Conservation (phyloP, 805 yeast species). For the Kurtzmaniella cleridarum region DNA sequence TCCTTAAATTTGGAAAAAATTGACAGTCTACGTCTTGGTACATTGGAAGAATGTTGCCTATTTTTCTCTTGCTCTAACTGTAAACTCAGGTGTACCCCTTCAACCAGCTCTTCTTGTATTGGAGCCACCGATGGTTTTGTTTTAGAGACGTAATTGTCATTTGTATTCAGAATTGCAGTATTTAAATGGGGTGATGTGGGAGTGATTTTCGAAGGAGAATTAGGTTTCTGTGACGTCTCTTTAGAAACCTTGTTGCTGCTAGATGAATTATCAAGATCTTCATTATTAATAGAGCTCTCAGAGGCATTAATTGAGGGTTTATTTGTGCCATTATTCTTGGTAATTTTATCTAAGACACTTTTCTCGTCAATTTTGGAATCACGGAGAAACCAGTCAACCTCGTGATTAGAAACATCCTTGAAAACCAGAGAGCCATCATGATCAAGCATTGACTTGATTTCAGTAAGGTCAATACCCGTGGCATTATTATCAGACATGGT, state of each 20-base stretch:
- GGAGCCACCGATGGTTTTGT: conserved; percentile 30
- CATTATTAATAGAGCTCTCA: background rate
- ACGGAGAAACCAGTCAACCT: conserved; percentile 50
- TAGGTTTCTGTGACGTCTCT: background rate
- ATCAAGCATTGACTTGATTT: conserved; percentile 18
- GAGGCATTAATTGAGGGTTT: no score
- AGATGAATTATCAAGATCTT: background rate
- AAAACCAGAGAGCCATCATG: conserved; percentile 13
- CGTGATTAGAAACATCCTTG: conserved; percentile 34
- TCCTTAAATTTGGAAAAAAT: conserved; percentile 33
- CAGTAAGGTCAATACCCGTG: conserved; percentile 13
- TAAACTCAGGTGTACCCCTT: conserved; percentile 3
- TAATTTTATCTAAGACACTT: background rate
- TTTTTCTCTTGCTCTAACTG: no score
- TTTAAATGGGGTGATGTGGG: conserved; percentile 15
- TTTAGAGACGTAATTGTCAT: conserved; percentile 23
- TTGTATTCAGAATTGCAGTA: conserved; percentile 27
- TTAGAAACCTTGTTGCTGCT: background rate
- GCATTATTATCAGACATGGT: background rate
- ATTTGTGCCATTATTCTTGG: background rate
- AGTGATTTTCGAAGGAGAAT: conserved; percentile 2
- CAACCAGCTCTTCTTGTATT: conserved; percentile 14
- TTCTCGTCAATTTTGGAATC: conserved; percentile 17
- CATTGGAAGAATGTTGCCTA: background rate
- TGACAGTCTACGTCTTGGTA: background rate